Conservation (phyloP, 176 grass and related monocot species). For the Oryza glumipatula region DNA sequence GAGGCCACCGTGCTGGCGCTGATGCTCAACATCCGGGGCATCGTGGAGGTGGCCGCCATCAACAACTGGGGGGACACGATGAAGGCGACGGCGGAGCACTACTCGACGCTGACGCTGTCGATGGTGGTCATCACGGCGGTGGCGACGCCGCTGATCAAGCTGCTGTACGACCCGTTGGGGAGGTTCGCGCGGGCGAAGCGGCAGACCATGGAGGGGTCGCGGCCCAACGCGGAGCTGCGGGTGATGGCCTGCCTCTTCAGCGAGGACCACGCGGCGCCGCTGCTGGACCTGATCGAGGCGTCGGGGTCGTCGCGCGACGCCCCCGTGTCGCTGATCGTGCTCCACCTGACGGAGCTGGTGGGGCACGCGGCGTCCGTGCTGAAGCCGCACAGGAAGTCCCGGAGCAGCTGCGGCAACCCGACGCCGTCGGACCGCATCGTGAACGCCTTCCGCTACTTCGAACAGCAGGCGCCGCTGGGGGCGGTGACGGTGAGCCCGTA, state of each 20-base stretch:
- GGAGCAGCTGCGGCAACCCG: background rate
- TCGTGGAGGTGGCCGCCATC: slow-evolving; percentile 53
- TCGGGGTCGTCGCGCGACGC: slow-evolving; percentile 21
- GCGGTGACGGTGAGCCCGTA: slow-evolving; percentile 58
- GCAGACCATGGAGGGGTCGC: slow-evolving; percentile 37
- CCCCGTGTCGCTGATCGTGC: slow-evolving; percentile 59
- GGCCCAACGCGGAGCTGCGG: slow-evolving; percentile 45
- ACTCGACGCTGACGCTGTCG: slow-evolving; percentile 51
- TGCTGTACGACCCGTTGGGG: slow-evolving; percentile 62
- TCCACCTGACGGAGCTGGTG: slow-evolving; percentile 74
- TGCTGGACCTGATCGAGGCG: slow-evolving; percentile 64
- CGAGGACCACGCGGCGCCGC: too few species aligned
- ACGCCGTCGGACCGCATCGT: slow-evolving; percentile 60
- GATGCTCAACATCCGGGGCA: slow-evolving; percentile 71
- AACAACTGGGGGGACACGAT: slow-evolving; percentile 75
- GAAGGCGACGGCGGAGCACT: slow-evolving; percentile 53
- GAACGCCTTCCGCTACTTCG: slow-evolving; percentile 69
- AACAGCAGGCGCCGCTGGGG: slow-evolving; percentile 48
- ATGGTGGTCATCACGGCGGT: slow-evolving; percentile 52
- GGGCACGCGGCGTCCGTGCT: slow-evolving; percentile 57
- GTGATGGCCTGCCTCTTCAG: slow-evolving; percentile 20
- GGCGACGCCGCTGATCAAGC: slow-evolving; percentile 61
- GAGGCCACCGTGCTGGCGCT: slow-evolving; percentile 63
- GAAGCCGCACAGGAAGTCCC: slow-evolving; percentile 49
- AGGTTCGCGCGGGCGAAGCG: slow-evolving; percentile 44